Percentiles rank a stretch among this genome's conserved stretches.
These are phyloP conservation scores for Turnera subulata DNA, from an alignment of 345 rosid species.

Conservation along the genomic window DNA sequence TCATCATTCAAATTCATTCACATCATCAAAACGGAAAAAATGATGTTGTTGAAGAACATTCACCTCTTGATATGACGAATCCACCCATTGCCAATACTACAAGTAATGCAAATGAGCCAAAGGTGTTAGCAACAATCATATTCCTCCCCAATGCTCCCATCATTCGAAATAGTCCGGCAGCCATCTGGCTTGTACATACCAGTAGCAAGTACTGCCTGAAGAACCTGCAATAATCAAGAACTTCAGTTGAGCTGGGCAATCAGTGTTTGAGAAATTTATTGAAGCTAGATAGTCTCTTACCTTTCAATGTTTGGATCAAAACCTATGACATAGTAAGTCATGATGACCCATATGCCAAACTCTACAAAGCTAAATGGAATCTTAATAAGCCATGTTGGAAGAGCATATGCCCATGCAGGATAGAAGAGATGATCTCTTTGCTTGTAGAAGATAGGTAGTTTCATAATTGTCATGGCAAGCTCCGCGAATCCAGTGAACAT, in stretches of 20 bases:
- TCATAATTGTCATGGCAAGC: conserved; percentile 64
- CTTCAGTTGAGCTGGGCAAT: neutral
- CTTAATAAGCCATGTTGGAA: conserved; percentile 83
- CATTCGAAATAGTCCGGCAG: conserved; percentile 11
- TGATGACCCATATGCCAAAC: conserved; percentile 52
- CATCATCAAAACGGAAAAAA: neutral
- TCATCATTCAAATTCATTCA: neutral
- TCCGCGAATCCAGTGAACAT: conserved; percentile 85
- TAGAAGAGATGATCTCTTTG: conserved; percentile 79
- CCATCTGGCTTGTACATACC: conserved; percentile 14
- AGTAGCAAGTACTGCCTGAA: conserved; percentile 12
- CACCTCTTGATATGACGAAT: conserved; percentile 18
- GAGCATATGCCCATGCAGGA: conserved; percentile 87
- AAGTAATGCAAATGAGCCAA: conserved; percentile 12
- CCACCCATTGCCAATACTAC: conserved; percentile 8
- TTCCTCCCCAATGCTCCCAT: conserved; percentile 13
- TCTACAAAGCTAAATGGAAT: conserved; percentile 63
- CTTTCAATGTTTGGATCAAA: conserved; percentile 45
- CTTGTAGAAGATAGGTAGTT: conserved; percentile 89
- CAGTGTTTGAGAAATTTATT: neutral
- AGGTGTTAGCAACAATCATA: conserved; percentile 12
- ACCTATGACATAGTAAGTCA: conserved; percentile 54
- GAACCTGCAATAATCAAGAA: conserved; percentile 2
- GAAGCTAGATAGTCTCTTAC: conserved; percentile 17
- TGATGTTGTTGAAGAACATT: neutral